Percentiles rank a stretch among this genome's conserved stretches.
phyloP scores from a whole-genome alignment of 768 basidiomycete genomes.

The Xanthoconium stramineum region DNA sequence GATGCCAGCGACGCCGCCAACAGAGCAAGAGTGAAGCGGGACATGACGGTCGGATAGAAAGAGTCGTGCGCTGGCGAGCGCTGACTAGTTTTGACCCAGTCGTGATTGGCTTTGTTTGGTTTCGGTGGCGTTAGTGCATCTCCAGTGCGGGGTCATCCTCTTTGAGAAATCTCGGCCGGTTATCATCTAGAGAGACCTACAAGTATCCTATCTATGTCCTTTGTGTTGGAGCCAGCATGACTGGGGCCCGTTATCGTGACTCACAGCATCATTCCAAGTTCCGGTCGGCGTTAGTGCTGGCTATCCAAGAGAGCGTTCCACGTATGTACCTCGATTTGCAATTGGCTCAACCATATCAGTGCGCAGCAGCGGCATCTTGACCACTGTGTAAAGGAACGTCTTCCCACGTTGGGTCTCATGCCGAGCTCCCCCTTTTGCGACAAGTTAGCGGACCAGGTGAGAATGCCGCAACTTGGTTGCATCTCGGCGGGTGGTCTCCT shows the following conservation, averaged over 20 bases:
- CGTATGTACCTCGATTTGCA: not conserved
- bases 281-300: not conserved
- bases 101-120: slow-evolving; percentile 29
- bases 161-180: not conserved
- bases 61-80: not conserved
- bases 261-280: not conserved
- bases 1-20: slow-evolving; percentile 39
- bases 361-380: too few relatives aligned
- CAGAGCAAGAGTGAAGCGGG: slow-evolving; percentile 32
- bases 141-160: not conserved
- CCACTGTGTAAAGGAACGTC: too few relatives aligned
- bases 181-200: not conserved
- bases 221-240: not conserved
- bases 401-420: too few relatives aligned
- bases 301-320: not conserved
- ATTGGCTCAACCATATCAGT: not conserved
- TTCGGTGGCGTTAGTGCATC: slow-evolving; percentile 18
- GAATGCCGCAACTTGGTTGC: too few relatives aligned
- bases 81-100: slow-evolving; percentile 21
- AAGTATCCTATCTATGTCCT: not conserved
- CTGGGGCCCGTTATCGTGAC: not conserved
- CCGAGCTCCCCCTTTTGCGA: too few relatives aligned
- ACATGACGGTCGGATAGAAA: slow-evolving; percentile 31
- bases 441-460: too few relatives aligned
- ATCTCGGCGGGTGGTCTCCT: too few relatives aligned